Evolutionary conservation across 108 stramenopile genomes (phyloP), one percentile per base, ranked within the genome.

Genomic region (Schizochytrium sp.): DNA sequence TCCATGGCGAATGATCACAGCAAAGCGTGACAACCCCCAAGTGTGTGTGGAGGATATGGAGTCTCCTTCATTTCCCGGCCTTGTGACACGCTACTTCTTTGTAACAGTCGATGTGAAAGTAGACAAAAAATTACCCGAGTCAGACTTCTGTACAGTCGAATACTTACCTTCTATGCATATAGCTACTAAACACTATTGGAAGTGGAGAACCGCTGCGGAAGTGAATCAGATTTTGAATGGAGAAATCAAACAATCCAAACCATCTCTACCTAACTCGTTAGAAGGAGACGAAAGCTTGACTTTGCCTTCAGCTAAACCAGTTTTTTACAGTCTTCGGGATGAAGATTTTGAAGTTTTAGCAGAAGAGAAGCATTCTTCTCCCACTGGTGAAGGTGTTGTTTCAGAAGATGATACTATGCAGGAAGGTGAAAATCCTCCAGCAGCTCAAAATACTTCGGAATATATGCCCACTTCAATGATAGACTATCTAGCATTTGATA

Each of bases 141-240:
- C 17, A n/a, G 50, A 49, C 53, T 83, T 83, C 47, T 83, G 47
- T 2, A 55, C 76, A 1, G 76, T 83, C 15, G 76, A 83, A 50
- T 55, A 83, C 15, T 40, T 55, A 2, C 76, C 53, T 17, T 38
- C 76, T 17, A 83, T 83, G 76, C 53, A 55, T 53, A 83, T 83
- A 17, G 76, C 76, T 5, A 83, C 50, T 47, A 83, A 83, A 83
- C 47, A 83, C 28, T 83, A 55, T 28, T 83, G 76, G 76, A 83
- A 83, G 28, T 83, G 76, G 53, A 55, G 76, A 69, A 69, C 64
- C 42, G 42, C 42, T 8, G 15, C 12, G 42, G 64, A 69, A 44
- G 64, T 69, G 1, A 44, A 12, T 15, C 64, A 69, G 64, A 69
- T 69, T 15, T 8, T 69, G 8, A 13, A 7, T 44, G 15, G 15